Base-by-base conservation (phyloP, 2,329 filamentous ascomycete species). In the Microdochium nivale region DNA sequence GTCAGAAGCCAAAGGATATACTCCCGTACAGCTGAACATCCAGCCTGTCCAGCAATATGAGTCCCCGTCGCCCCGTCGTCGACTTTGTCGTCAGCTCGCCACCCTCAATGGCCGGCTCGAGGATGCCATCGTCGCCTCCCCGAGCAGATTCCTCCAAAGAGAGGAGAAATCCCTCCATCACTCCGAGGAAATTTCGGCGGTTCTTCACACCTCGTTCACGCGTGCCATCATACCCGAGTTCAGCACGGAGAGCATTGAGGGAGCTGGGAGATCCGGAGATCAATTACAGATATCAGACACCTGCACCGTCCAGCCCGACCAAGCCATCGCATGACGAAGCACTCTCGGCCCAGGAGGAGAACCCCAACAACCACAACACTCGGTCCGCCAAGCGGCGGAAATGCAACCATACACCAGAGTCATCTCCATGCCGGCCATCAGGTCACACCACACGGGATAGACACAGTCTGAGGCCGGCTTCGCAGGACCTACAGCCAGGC, bases 131-230 rank as follows among this genome's bases (percentile, higher is more conserved):
- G 14, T 50, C 37, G 5, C 21, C 33, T 14, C n/a, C 25, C 24
- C 37, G 33, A 13, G 19, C 37, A 23, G 21, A 40, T n/a, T 46
- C 49, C 23, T 63, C 60, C 54, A 79, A 77, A 57, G 74, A 77
- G 59, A 69, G 68, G 55, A 70, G 74, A 19, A 70, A 74, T 52
- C 73, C 77, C 3, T 78, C 76, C 33, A 73, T 80, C 50, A 80
- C 77, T 3, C 77, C 77, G 52, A 67, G 76, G 56, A 79, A 77
- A 59, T 80, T 80, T 55, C 68, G 60, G 32, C 68, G 70, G 25
- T 80, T 80, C 68, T 80, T 80, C 55, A 76, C 76, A 10, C 77
- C 76, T 19, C 70, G 75, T 23, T 68, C 70, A 14, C 65, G 69
- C 49, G 67, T 70, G 25, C 66, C 69, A 2, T 61, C 66, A 13